Evolutionary conservation across 495 filamentous ascomycete genomes (phyloP).

Genomic region (Sporormia fimetaria): DNA sequence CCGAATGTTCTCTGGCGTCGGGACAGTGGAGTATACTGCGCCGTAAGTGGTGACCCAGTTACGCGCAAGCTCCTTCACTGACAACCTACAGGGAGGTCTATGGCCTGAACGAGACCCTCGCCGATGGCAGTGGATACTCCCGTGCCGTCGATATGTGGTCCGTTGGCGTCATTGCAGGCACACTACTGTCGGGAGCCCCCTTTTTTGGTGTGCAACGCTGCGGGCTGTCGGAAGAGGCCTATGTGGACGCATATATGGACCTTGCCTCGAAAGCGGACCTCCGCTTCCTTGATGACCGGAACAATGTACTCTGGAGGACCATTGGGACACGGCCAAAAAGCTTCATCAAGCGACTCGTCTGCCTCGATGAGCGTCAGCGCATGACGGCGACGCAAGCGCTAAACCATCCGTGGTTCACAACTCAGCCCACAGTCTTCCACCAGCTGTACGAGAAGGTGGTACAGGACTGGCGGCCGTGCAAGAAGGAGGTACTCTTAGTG

Average conservation of each 20-base stretch:
- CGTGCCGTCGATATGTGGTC: slow-evolving; percentile 55
- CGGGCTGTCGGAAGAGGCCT: slow-evolving; percentile 15
- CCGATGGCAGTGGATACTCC: slow-evolving; percentile 42
- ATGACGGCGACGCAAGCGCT: slow-evolving; percentile 46
- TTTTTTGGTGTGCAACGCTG: slow-evolving; percentile 35
- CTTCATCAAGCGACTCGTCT: slow-evolving; percentile 45
- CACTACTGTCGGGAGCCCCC: slow-evolving; percentile 41
- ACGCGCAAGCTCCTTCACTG: slow-evolving; percentile 14
- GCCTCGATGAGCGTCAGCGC: slow-evolving; percentile 40
- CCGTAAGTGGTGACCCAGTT: slow-evolving; percentile 48
- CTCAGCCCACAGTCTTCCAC: slow-evolving; percentile 35
- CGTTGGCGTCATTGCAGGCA: slow-evolving; percentile 42
- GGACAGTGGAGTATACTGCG: slow-evolving; percentile 55
- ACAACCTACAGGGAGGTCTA: slow-evolving; percentile 28
- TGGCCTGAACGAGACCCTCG: slow-evolving; percentile 22
- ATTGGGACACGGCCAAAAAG: slow-evolving; percentile 38
- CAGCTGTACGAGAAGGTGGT: slow-evolving; percentile 39
- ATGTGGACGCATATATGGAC: slow-evolving; percentile 17
- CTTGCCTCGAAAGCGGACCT: slow-evolving; percentile 29
- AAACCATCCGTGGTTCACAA: slow-evolving; percentile 48
- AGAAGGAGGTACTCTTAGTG: slow-evolving; percentile 20
- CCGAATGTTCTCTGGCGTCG: slow-evolving; percentile 51
- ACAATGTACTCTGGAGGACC: slow-evolving; percentile 29
- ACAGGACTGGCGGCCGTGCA: slow-evolving; percentile 37
- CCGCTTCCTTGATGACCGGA: slow-evolving; percentile 28